These are phyloP conservation scores for Nicotiana benthamiana DNA, from an alignment of 257 asterid genomes.

Conservation along the genomic window DNA sequence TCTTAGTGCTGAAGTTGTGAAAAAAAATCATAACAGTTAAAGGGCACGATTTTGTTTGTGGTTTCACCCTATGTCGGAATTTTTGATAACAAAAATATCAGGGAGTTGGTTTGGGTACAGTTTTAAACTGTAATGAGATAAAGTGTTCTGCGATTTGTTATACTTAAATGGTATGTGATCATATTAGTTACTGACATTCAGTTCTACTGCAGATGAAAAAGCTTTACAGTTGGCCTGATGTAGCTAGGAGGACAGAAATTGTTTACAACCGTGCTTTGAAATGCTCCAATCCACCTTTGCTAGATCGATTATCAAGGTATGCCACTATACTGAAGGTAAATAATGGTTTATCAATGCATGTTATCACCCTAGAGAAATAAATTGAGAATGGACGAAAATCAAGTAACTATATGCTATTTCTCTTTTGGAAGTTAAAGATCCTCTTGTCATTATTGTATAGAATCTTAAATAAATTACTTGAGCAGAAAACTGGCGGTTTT, in stretches of 20 bases:
- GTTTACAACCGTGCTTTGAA: constrained; percentile 75
- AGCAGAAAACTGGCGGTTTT: not conserved
- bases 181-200: not conserved
- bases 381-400: not conserved
- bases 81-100: not conserved
- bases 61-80: not conserved
- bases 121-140: not conserved
- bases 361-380: not conserved
- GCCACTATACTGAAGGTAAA: not conserved
- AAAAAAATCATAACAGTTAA: not conserved
- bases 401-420: not conserved
- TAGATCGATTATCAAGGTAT: constrained; percentile 80
- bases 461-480: not conserved
- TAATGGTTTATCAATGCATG: not conserved
- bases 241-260: constrained; percentile 83
- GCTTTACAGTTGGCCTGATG: constrained; percentile 95
- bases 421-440: not conserved
- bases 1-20: too few relatives aligned
- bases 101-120: not conserved
- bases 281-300: constrained; percentile 66
- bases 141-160: not conserved
- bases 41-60: not conserved
- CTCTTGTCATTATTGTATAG: not conserved
- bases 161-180: not conserved
- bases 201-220: constrained; percentile 54